Percentiles rank a stretch among this genome's conserved stretches.
Evolutionary conservation across 345 rosid species (phyloP).

Genomic region (Populus davidiana): DNA sequence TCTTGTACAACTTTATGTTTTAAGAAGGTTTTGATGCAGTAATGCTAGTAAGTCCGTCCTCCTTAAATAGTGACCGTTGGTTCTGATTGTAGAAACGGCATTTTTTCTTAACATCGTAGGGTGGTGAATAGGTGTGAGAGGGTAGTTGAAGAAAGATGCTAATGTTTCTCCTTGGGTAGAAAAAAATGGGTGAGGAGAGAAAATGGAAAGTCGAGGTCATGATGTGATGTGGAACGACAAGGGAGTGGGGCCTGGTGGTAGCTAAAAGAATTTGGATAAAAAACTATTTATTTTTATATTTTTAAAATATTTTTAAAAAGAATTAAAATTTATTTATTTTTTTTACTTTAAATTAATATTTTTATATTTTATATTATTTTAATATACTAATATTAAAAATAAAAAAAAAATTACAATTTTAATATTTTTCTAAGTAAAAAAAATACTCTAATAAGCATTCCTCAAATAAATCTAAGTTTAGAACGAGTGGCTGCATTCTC

Average conservation of each 20-base stretch:
- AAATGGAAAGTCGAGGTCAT: neutral
- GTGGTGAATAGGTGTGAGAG: neutral
- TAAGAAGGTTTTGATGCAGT: neutral
- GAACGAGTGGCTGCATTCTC: too few species aligned
- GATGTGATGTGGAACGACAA: neutral
- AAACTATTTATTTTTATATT: too few species aligned
- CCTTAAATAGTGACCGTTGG: conserved; percentile 3
- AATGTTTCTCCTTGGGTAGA: neutral
- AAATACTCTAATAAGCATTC: accelerated
- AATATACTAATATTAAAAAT: too few species aligned
- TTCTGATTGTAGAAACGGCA: neutral
- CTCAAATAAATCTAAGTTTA: too few species aligned
- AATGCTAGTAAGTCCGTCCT: neutral
- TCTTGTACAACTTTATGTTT: neutral
- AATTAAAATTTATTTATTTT: too few species aligned
- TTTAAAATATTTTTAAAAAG: too few species aligned
- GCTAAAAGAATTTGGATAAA: neutral
- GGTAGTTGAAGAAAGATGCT: neutral
- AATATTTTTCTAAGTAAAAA: too few species aligned
- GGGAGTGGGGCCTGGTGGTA: too few species aligned
- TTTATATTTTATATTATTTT: too few species aligned
- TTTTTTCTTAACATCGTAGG: neutral
- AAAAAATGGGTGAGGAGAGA: neutral
- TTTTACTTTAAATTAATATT: too few species aligned
- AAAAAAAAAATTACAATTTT: too few species aligned